These are phyloP conservation scores for Fraxinus americana DNA, from an alignment of 257 asterid species.

Conservation along the genomic window DNA sequence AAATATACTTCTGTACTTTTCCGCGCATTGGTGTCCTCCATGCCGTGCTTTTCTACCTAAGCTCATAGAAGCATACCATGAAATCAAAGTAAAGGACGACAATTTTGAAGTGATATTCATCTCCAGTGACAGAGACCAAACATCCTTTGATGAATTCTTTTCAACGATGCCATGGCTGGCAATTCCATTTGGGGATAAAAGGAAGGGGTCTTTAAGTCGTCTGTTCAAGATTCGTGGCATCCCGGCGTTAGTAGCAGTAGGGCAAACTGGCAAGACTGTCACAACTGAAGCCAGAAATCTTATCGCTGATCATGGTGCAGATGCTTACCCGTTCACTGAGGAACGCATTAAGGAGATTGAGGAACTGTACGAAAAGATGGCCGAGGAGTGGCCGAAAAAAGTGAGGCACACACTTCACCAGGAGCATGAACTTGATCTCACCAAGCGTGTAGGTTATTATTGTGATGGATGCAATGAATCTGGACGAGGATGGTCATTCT, in stretches of 20 bases:
- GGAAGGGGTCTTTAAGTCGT: conserved; percentile 51
- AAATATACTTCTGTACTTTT: conserved; percentile 65
- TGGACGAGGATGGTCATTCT: conserved; percentile 68
- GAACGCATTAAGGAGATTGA: conserved; percentile 73
- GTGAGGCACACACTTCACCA: conserved; percentile 43
- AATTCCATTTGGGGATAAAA: conserved; percentile 58
- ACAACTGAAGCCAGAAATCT: conserved; percentile 60
- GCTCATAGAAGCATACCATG: conserved; percentile 50
- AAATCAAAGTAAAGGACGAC: conserved; percentile 50
- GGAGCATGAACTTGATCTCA: conserved; percentile 64
- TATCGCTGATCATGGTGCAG: conserved; percentile 55
- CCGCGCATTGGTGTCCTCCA: conserved; percentile 88
- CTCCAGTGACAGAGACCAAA: conserved; percentile 69
- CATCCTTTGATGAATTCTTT: conserved; percentile 65
- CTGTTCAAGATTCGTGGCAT: conserved; percentile 72
- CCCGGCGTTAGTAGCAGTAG: conserved; percentile 71
- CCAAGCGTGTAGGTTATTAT: conserved; percentile 38
- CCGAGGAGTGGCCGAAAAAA: conserved; percentile 76
- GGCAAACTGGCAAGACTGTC: conserved; percentile 67
- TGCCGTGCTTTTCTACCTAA: conserved; percentile 80
- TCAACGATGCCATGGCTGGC: conserved; percentile 85
- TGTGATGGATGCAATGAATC: conserved; percentile 69
- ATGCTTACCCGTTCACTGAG: conserved; percentile 76
- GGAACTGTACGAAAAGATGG: conserved; percentile 56
- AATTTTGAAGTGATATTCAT: conserved; percentile 66